Percentiles rank a stretch among this genome's conserved stretches.
These are phyloP conservation scores for Fusarium coffeatum DNA, from an alignment of 2,329 filamentous ascomycete species.

Conservation along the genomic window DNA sequence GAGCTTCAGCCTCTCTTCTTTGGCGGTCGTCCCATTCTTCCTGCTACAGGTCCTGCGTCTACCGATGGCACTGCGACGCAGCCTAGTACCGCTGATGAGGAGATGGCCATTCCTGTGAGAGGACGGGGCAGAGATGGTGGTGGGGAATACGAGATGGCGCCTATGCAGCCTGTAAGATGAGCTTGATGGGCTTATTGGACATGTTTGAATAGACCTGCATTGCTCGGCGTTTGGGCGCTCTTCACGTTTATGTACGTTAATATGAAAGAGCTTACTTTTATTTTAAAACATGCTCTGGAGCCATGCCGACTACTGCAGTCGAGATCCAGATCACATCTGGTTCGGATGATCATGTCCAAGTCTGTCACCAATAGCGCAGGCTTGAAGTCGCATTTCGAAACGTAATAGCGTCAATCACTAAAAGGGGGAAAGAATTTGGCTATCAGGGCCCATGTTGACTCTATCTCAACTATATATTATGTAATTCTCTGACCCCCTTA, in stretches of 20 bases:
- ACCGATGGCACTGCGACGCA: conserved; percentile 32
- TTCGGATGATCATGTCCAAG: not conserved
- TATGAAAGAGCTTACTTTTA: conserved; percentile 2
- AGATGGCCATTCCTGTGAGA: conserved; percentile 63
- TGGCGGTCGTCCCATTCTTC: conserved; percentile 66
- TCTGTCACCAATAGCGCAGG: not conserved
- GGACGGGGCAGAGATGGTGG: conserved; percentile 65
- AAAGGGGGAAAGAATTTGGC: conserved; percentile 8
- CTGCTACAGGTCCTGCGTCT: conserved; percentile 36
- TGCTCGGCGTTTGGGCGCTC: conserved; percentile 49
- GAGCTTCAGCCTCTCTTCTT: conserved; percentile 92
- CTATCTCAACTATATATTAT: conserved; percentile 11
- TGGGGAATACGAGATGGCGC: conserved; percentile 75
- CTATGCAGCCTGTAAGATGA: conserved; percentile 46
- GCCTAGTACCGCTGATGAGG: conserved; percentile 55
- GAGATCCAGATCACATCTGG: not conserved
- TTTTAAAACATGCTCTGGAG: not conserved
- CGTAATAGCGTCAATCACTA: not conserved
- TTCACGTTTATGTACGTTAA: conserved; percentile 19
- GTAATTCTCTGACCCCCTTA: conserved; percentile 1
- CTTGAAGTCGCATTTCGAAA: not conserved
- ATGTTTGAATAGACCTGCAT: conserved; percentile 50
- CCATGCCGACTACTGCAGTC: not conserved
- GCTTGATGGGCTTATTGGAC: conserved; percentile 8
- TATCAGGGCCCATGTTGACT: conserved; percentile 4